Evolutionary conservation across 2,329 filamentous ascomycete species (phyloP), one percentile per base, ranked within the genome.

Genomic region (Akanthomyces uredinophilus): DNA sequence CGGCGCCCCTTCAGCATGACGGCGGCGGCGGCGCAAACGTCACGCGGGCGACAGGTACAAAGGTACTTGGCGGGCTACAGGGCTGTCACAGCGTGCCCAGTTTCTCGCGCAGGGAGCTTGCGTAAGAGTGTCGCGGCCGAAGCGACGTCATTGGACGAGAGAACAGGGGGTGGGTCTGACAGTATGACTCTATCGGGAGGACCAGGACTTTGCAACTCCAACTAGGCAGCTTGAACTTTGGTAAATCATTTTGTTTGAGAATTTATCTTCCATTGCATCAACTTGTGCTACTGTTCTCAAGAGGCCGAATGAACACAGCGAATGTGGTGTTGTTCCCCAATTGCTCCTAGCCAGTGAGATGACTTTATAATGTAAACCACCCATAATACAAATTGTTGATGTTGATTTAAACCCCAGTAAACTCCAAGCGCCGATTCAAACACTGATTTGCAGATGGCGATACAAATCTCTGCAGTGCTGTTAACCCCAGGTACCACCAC

Each of bases 401-500:
- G 27, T 41, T 27, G 13, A 22, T 20, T 22, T 6, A 27, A 43
- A 39, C 4, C 37, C 37, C 32, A 54, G 27, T 5, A 54, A 43
- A 47, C 54, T 47, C 41, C 44, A 39, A 49, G n/a, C 54, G 41
- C 54, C 43, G 10, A 16, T 54, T 8, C 11, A n/a, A n/a, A 54
- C 11, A 41, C 1, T 16, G 16, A 46, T 20, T 22, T n/a, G 22
- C 16, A 10, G 16, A 20, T 18, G 18, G 24, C 5, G 8, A n/a
- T 20, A 22, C 20, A 41, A 37, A 14, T 27, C 16, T 29, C 43
- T 14, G 22, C n/a, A n/a, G n/a, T 6, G 13, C 16, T n/a, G 22
- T 54, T 79, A 93, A 66, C 90, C 95, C 95, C 95, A 99, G 10
- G 95, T 99, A 3, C 94, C 94, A 70, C 94, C 94, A 60, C 85